phyloP scores from a whole-genome alignment of 768 basidiomycete species.

The Butyriboletus loyo region DNA sequence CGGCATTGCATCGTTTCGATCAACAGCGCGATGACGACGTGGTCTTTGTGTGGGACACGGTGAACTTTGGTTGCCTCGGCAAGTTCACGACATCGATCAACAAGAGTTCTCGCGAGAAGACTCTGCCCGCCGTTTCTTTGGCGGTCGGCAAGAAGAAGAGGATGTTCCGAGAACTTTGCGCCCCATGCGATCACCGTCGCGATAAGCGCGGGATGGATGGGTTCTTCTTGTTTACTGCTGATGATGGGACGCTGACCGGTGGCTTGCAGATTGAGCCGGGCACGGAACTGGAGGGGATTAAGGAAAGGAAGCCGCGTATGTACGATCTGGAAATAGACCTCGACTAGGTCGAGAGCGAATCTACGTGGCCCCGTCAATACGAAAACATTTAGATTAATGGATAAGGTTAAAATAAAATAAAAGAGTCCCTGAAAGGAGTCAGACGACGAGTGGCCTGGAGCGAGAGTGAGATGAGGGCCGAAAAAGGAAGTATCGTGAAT shows the following conservation, averaged over 20 bases:
- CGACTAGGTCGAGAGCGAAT: conserved; percentile 89
- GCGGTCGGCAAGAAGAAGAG: conserved; percentile 76
- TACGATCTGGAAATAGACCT: conserved; percentile 92
- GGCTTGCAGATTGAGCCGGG: conserved; percentile 52
- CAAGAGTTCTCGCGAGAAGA: conserved; percentile 69
- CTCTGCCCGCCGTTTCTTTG: conserved; percentile 69
- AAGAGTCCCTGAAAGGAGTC: conserved; percentile 16
- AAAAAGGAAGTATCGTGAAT: conserved; percentile 14
- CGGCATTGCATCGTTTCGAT: conserved; percentile 86
- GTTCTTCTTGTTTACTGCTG: conserved; percentile 35
- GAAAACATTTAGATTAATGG: conserved; percentile 12
- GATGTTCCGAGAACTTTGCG: conserved; percentile 90
- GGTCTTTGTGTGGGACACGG: conserved; percentile 72
- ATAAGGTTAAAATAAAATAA: conserved; percentile 30
- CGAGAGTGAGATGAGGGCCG: conserved; percentile 21
- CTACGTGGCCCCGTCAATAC: conserved; percentile 39
- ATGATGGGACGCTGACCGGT: conserved; percentile 23
- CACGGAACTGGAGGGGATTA: conserved; percentile 78
- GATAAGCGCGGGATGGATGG: conserved; percentile 69
- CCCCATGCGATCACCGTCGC: conserved; percentile 91
- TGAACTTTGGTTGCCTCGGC: conserved; percentile 87
- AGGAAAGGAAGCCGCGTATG: conserved; percentile 86
- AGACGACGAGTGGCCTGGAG: conserved; percentile 12
- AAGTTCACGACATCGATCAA: conserved; percentile 79
- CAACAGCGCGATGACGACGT: conserved; percentile 77